Base-by-base conservation (phyloP, 306 rosid genomes). In the Dalbergia cochinchinensis region DNA sequence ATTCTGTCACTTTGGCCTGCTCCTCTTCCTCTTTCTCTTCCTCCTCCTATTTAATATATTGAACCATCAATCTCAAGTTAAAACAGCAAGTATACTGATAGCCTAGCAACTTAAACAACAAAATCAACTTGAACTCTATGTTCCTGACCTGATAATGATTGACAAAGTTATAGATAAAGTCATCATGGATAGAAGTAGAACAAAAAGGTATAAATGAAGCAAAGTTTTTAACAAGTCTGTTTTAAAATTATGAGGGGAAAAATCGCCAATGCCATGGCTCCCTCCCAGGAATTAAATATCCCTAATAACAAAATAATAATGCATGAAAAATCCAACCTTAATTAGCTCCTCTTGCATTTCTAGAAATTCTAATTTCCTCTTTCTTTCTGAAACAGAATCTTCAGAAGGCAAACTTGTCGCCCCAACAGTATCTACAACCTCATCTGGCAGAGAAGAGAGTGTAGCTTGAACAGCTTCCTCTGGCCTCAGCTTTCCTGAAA, bases 281-380 rank as follows among this genome's bases (percentile, higher is more conserved):
- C 34, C 15, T 62, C 69, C 69, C 19, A 20, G 57, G 44, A 72
- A 16, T 78, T 35, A 55, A 65, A 57, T 54, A 57, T 48, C 50
- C 50, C 62, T 16, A 7, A 13, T 26, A 48, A 62, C 5, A 12
- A 61, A 63, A 78, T 31, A n/a, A 54, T 61, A 82, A 58, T 31
- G 65, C 70, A 58, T 10, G 8, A 60, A 69, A 47, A 37, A 55
- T 9, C 75, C 72, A 78, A 94, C 98, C 94, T 93, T 93, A 65
- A 93, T 93, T 78, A 84, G 79, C 79, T 93, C 97, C 86, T 93
- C 96, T 81, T 93, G 96, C 98, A 89, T 91, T 84, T 81, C 94
- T 68, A 93, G 91, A 82, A 45, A 93, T 78, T 93, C 98, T 85
- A 93, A 86, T 70, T 93, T 93, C 87, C 96, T 93, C 87, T 89